Evolutionary conservation across 192 early-diverging fungal genomes (phyloP).

Genomic region (Piromyces finnis): DNA sequence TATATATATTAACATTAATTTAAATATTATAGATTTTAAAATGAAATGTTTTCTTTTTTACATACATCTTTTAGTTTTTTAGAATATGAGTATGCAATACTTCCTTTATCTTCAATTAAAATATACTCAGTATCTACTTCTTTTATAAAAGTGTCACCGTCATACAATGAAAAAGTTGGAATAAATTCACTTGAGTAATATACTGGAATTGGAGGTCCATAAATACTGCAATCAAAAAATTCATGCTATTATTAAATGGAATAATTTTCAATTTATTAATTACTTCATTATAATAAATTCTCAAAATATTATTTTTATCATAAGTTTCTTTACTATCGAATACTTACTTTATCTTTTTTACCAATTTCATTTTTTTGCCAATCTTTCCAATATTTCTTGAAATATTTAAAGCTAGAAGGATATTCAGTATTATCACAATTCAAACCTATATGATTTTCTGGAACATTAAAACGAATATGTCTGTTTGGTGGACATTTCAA

Average conservation of each 20-base stretch:
- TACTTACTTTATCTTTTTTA: background rate
- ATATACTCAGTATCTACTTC: background rate
- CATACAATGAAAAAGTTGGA: background rate
- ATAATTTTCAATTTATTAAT: no score
- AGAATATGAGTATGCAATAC: background rate
- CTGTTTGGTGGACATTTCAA: background rate
- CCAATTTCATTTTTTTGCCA: background rate
- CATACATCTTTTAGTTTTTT: background rate
- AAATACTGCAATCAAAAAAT: background rate
- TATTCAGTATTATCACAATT: background rate
- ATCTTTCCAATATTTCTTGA: background rate
- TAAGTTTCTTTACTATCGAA: background rate
- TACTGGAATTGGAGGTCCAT: background rate
- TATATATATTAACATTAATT: no score
- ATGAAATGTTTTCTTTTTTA: background rate
- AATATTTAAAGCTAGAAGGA: background rate
- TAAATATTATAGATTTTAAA: no score
- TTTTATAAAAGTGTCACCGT: background rate
- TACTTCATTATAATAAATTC: no score
- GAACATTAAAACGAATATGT: background rate
- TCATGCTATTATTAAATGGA: background rate
- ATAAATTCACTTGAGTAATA: background rate
- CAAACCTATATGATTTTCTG: background rate
- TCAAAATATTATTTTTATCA: no score
- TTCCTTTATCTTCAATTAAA: background rate